A percentile compares a stretch with the other conserved stretches of the same genome.
Conservation (phyloP, 495 filamentous ascomycete species). For the Penicillium tannophilum region DNA sequence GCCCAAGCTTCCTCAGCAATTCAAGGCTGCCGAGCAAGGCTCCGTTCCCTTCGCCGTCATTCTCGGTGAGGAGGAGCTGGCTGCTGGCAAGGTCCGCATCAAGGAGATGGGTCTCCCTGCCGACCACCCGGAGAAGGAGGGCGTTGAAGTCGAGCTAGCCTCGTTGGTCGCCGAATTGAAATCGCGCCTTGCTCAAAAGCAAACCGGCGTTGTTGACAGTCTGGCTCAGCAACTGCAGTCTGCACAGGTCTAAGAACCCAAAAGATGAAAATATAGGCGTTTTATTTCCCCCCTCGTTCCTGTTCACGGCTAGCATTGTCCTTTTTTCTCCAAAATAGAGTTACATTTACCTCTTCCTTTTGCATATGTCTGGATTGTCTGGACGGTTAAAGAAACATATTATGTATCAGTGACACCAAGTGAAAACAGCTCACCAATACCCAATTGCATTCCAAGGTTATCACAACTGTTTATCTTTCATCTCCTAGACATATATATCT, state of each 20-base stretch:
- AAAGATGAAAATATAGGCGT: slow-evolving; percentile 21
- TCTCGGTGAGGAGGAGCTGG: slow-evolving; percentile 78
- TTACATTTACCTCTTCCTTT: not conserved
- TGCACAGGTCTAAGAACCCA: slow-evolving; percentile 18
- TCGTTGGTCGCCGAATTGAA: slow-evolving; percentile 66
- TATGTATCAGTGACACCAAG: not conserved
- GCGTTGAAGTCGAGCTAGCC: slow-evolving; percentile 64
- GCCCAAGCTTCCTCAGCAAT: slow-evolving; percentile 75
- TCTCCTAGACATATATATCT: not conserved
- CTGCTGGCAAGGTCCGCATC: slow-evolving; percentile 72
- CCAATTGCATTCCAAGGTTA: slow-evolving; percentile 17
- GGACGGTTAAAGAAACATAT: not conserved
- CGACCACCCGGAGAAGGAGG: slow-evolving; percentile 84
- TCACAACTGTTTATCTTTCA: not conserved
- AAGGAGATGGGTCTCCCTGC: slow-evolving; percentile 82
- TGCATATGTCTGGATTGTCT: slow-evolving; percentile 1
- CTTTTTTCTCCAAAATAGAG: not conserved
- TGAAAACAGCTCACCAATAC: slow-evolving; percentile 16
- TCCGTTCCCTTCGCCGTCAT: slow-evolving; percentile 75
- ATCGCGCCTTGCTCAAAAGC: slow-evolving; percentile 31
- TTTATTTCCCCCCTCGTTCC: slow-evolving; percentile 10
- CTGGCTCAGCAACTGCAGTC: slow-evolving; percentile 32
- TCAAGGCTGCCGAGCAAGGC: slow-evolving; percentile 74
- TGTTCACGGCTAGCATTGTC: slow-evolving; percentile 5
- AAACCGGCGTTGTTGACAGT: slow-evolving; percentile 15